Conservation (phyloP, 257 asterid species). For the Fraxinus cuspidata region DNA sequence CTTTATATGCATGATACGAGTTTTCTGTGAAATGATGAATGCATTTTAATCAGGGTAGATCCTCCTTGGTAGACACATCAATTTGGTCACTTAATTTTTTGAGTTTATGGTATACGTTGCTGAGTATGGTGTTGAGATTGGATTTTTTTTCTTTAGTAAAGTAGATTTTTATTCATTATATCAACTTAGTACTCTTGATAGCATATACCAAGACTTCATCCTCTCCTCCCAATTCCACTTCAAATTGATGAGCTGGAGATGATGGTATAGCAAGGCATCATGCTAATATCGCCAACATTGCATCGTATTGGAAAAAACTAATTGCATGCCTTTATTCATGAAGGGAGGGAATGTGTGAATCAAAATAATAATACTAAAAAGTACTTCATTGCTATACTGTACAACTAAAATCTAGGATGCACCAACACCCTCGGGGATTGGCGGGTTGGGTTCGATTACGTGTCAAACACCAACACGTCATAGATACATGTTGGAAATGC, state of each 20-base stretch:
- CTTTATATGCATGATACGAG: neutral
- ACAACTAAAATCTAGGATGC: too few relatives aligned
- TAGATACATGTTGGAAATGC: too few relatives aligned
- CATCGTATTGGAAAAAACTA: neutral
- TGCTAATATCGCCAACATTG: neutral
- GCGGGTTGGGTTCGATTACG: too few relatives aligned
- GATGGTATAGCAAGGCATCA: neutral
- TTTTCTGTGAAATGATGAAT: neutral
- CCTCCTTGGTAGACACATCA: neutral
- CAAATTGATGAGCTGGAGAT: conserved; percentile 1
- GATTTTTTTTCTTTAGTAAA: neutral
- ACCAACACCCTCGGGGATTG: too few relatives aligned
- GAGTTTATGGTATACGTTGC: neutral
- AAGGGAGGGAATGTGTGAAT: conserved; percentile 6
- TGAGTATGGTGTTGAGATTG: neutral
- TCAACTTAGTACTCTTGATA: neutral
- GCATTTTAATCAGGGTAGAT: neutral
- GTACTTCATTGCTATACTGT: neutral
- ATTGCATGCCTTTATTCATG: neutral
- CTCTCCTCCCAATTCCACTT: neutral
- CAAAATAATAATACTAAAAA: neutral
- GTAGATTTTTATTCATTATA: neutral
- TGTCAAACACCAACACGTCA: too few relatives aligned
- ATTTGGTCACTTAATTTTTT: neutral
- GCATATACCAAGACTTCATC: neutral